These are phyloP conservation scores for Nemania sp. DNA, from an alignment of 2,329 filamentous ascomycete species.

Conservation along the genomic window DNA sequence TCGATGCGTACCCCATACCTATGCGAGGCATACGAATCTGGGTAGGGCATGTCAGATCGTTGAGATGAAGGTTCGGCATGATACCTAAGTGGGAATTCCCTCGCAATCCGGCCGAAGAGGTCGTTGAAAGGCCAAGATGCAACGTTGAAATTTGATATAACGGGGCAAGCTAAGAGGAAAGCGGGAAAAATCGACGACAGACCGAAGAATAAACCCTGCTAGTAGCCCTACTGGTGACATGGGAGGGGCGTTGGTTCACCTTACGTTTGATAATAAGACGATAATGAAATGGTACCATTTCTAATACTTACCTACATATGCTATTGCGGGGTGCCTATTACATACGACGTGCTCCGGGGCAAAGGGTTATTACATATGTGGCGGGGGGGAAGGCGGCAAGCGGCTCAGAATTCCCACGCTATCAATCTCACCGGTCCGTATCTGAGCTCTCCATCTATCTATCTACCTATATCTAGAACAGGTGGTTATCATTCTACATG, in stretches of 20 bases:
- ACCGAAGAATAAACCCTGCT: not conserved
- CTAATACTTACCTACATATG: not conserved
- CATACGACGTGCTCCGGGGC: not conserved
- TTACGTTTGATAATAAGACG: not conserved
- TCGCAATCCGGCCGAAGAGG: not conserved
- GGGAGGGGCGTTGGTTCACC: not conserved
- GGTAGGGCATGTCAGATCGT: not conserved
- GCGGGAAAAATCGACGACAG: not conserved
- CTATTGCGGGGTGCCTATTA: not conserved
- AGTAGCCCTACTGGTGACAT: not conserved
- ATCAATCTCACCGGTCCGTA: not conserved
- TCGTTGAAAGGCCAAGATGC: not conserved
- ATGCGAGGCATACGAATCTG: not conserved
- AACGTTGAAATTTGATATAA: constrained; percentile 17
- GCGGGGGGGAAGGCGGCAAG: not conserved
- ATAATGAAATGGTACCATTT: not conserved
- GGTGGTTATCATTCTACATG: no score
- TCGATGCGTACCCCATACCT: not conserved
- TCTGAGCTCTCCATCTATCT: not conserved
- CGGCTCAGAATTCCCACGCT: not conserved
- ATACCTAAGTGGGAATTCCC: not conserved
- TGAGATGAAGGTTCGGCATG: not conserved
- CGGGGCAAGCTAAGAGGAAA: not conserved
- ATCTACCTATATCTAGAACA: not conserved
- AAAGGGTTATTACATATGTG: not conserved